These are phyloP conservation scores for Gracilaria vermiculophylla DNA, from an alignment of 23 red algal species.

Conservation along the genomic window DNA sequence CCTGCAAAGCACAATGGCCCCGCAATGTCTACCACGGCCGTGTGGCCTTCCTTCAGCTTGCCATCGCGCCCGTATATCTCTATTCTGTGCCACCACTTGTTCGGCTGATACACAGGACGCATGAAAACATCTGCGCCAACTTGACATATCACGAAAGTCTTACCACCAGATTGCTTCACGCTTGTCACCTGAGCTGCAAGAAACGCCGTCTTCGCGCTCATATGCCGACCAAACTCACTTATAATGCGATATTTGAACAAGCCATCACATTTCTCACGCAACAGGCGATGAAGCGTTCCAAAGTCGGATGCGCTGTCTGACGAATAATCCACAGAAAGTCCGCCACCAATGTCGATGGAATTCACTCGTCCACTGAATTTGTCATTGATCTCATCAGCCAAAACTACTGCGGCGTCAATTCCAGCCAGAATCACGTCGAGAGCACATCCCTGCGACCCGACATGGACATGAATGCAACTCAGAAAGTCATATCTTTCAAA, in stretches of 20 bases:
- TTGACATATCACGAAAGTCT: conserved; percentile 72
- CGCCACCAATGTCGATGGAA: conserved; percentile 77
- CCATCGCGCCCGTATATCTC: conserved; percentile 64
- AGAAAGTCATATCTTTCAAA: conserved; percentile 45
- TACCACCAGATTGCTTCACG: conserved; percentile 63
- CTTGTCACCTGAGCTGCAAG: conserved; percentile 59
- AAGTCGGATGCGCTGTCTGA: conserved; percentile 46
- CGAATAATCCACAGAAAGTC: conserved; percentile 75
- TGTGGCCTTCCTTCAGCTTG: conserved; percentile 17
- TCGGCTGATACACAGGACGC: conserved; percentile 70
- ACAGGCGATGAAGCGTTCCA: conserved; percentile 3
- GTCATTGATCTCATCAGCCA: conserved; percentile 56
- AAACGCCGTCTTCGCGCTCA: conserved; percentile 51
- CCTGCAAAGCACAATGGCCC: conserved; percentile 85
- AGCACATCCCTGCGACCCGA: conserved; percentile 73
- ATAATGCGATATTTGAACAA: conserved; percentile 58
- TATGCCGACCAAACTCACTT: conserved; percentile 78
- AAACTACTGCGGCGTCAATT: conserved; percentile 16
- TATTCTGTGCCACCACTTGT: conserved; percentile 80
- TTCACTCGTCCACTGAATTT: neutral
- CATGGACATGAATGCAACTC: conserved; percentile 67
- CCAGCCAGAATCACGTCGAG: conserved; percentile 43
- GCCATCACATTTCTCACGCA: conserved; percentile 12
- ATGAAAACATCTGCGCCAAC: conserved; percentile 72
- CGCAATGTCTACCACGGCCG: conserved; percentile 54